Base-by-base conservation (phyloP, 164 flowering plant genomes). In the Tinospora cordifolia region DNA sequence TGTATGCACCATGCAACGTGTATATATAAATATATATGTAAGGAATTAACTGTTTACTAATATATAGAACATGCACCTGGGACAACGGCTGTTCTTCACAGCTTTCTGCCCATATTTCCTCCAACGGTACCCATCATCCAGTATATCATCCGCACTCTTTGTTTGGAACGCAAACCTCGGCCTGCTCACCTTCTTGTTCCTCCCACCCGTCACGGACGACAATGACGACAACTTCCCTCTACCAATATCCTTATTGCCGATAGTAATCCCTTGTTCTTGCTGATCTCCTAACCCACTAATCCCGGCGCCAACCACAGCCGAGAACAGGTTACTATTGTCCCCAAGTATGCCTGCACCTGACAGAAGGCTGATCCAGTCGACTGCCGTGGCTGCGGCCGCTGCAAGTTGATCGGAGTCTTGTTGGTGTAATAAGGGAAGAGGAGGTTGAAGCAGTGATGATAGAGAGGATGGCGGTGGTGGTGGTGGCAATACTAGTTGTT, bases 21-120 rank as follows among this genome's bases (percentile, higher is more conserved):
- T n/a, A n/a, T n/a, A n/a, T n/a, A n/a, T n/a, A n/a, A n/a, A n/a
- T n/a, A 30, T 30, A 30, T 4, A 30, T 30, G 4, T 30, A 30
- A 30, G 2, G 36, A 30, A 30, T 30, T 30, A 30, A 30, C 4
- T 1, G 36, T n/a, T n/a, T 30, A 30, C 36, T 30, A 30, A n/a
- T n/a, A n/a, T n/a, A 30, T 30, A 30, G 36, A 30, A 4, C 36
- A 30, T 63, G 46, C 8, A 89, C 94, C 94, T 87, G 75, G 94
- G 94, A 77, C 85, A 79, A 14, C 21, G 51, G 81, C 81, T 87
- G 69, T 87, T 85, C 80, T 89, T 89, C 66, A 89, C 94, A 67
- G 94, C 78, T 72, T 89, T 89, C 77, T 87, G 91, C 0, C 94
- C 94, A 24, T 89, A 89, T 66, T 89, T 89, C 69, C 94, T 84